Evolutionary conservation across 1,284 basidiomycete genomes (phyloP).

Genomic region (Leccinum subrobustum): DNA sequence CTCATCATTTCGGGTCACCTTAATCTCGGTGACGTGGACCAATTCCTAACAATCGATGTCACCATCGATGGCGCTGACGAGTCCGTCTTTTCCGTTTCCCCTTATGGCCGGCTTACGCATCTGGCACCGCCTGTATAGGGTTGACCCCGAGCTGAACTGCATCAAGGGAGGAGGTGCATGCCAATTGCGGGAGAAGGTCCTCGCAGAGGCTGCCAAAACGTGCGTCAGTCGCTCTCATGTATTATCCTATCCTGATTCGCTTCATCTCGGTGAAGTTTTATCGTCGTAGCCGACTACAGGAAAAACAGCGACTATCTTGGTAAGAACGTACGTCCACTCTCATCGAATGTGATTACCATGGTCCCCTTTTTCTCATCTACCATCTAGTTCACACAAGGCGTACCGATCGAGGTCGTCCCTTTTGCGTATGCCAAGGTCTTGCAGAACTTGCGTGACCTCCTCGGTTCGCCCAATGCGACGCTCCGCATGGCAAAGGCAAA

Average conservation of each 20-base stretch:
- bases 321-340: slow-evolving; percentile 60
- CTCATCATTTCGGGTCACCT: slow-evolving; percentile 85
- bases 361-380: neutral
- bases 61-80: slow-evolving; percentile 98
- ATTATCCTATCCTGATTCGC: neutral
- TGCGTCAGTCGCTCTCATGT: slow-evolving; percentile 27
- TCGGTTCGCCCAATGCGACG: slow-evolving; percentile 63
- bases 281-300: slow-evolving; percentile 94
- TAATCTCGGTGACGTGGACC: slow-evolving; percentile 88
- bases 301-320: slow-evolving; percentile 88
- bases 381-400: slow-evolving; percentile 78
- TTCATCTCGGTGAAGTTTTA: slow-evolving; percentile 54
- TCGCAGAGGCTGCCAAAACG: slow-evolving; percentile 94
- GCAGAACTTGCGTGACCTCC: slow-evolving; percentile 60
- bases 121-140: slow-evolving; percentile 46
- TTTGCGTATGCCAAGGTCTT: slow-evolving; percentile 93
- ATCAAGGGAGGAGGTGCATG: slow-evolving; percentile 99
- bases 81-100: slow-evolving; percentile 55
- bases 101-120: neutral
- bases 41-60: slow-evolving; percentile 89
- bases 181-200: slow-evolving; percentile 95
- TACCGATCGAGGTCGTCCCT: slow-evolving; percentile 95
- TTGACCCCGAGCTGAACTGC: slow-evolving; percentile 86
- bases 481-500: slow-evolving; percentile 86
- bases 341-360: neutral